Evolutionary conservation across 2,329 filamentous ascomycete species (phyloP), one percentile per base, ranked within the genome.

Genomic region (Aspergillus sp.): DNA sequence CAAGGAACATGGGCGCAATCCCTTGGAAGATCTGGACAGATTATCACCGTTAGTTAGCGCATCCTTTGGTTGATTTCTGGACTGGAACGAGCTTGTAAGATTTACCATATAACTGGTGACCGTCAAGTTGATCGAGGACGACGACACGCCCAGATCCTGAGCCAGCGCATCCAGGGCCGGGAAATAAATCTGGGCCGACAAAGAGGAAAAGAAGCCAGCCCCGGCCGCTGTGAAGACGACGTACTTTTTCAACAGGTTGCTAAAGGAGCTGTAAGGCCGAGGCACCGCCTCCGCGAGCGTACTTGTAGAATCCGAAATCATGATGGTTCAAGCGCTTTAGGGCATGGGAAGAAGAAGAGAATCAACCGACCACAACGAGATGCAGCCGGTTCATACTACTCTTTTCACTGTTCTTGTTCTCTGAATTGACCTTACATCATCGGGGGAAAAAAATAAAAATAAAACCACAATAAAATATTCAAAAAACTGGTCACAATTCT

Each of bases 21-120:
- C 68, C 52, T 29, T 55, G 51, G 46, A 60, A 40, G 12, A 59
- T 53, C 54, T 58, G 28, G 26, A 46, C 27, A 10, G 46, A 41
- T 28, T 43, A 50, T 35, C 46, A 29, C 29, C 48, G 26, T 44
- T 49, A 33, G 3, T 30, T n/a, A 2, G 10, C 45, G 4, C 7
- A n/a, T 26, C 38, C 10, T 39, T 9, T 28, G 5, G 43, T 48
- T 28, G 44, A 35, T n/a, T 29, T 8, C 9, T 35, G 8, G 9
- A 10, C 9, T 35, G 8, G 9, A 10, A 34, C 28, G 1, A 28
- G 2, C 12, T 29, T 5, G 7, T 29, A 12, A 10, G 2, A 55
- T 58, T 41, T 54, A 69, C 68, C 59, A 77, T 58, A 49, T 77
- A 78, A 2, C 70, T 70, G 1, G 74, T 78, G 9, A 78, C 62